Evolutionary conservation across 2,329 filamentous ascomycete genomes (phyloP).

Genomic region (Calcarisporium arbuscula): DNA sequence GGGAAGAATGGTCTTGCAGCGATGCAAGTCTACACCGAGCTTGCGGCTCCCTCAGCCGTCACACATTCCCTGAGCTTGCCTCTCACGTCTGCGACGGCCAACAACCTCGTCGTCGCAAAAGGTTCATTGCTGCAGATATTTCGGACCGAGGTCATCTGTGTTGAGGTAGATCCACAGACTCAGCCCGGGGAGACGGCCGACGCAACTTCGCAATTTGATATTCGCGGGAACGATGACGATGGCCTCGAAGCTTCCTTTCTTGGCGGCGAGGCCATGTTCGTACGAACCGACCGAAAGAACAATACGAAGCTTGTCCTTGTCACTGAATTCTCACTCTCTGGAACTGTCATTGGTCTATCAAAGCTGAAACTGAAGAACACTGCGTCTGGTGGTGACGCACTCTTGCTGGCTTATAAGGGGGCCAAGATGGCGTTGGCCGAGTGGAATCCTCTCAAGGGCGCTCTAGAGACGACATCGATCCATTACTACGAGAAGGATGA

Average conservation of each 20-base stretch:
- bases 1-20: slow-evolving; percentile 28
- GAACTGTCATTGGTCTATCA: slow-evolving; percentile 76
- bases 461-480: slow-evolving; percentile 83
- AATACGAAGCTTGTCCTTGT: slow-evolving; percentile 77
- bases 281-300: slow-evolving; percentile 56
- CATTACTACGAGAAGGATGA: slow-evolving; percentile 98
- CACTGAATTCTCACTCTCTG: slow-evolving; percentile 75
- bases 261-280: slow-evolving; percentile 53
- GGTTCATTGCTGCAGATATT: slow-evolving; percentile 93
- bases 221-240: slow-evolving; percentile 52
- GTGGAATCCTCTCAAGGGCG: slow-evolving; percentile 79
- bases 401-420: slow-evolving; percentile 80
- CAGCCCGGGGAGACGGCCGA: slow-evolving; percentile 29
- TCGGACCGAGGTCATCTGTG: slow-evolving; percentile 59
- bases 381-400: slow-evolving; percentile 73
- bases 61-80: slow-evolving; percentile 77
- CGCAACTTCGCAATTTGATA: slow-evolving; percentile 42
- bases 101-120: slow-evolving; percentile 86
- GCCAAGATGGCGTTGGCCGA: slow-evolving; percentile 90
- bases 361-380: slow-evolving; percentile 67
- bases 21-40: slow-evolving; percentile 98
- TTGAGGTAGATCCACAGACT: slow-evolving; percentile 50
- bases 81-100: slow-evolving; percentile 67
- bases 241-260: slow-evolving; percentile 62
- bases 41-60: slow-evolving; percentile 89